A percentile compares a stretch with the other conserved stretches of the same genome.
phyloP scores from a whole-genome alignment of 768 basidiomycete genomes.

The Boletus reticuloceps region DNA sequence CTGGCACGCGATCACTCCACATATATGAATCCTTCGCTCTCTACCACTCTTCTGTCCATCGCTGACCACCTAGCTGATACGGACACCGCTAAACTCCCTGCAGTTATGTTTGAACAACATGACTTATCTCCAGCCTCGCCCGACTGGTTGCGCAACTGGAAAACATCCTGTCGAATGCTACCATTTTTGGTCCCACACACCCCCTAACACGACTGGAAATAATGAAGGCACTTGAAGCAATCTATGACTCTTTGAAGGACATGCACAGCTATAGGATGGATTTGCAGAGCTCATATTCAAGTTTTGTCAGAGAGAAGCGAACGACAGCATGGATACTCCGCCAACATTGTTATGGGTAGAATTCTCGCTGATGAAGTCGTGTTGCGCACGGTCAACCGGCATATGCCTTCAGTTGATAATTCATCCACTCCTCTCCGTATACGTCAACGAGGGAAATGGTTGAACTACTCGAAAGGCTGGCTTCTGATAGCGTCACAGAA shows the following conservation, averaged over 20 bases:
- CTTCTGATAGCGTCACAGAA: conserved; percentile 32
- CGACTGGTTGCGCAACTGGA: conserved; percentile 68
- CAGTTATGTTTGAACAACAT: conserved; percentile 63
- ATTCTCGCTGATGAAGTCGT: conserved; percentile 72
- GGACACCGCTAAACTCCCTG: conserved; percentile 62
- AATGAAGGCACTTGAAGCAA: conserved; percentile 53
- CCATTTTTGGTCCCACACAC: conserved; percentile 40
- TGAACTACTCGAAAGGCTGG: conserved; percentile 41
- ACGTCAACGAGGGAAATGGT: conserved; percentile 30
- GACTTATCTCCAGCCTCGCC: conserved; percentile 69
- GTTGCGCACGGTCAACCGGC: conserved; percentile 45
- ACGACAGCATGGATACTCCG: conserved; percentile 25
- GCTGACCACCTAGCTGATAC: conserved; percentile 67
- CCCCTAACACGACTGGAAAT: conserved; percentile 55
- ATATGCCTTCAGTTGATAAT: conserved; percentile 12
- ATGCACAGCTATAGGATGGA: conserved; percentile 61
- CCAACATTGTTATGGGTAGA: conserved; percentile 45
- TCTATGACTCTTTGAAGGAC: conserved; percentile 67
- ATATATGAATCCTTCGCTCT: conserved; percentile 58
- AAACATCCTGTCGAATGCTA: conserved; percentile 49
- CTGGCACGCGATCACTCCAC: conserved; percentile 61
- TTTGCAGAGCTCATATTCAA: conserved; percentile 55
- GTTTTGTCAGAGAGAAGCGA: conserved; percentile 41
- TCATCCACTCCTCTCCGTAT: conserved; percentile 16
- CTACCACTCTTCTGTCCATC: conserved; percentile 60